Evolutionary conservation across 192 early-diverging fungal genomes (phyloP).

Genomic region (Linnemannia zychae): DNA sequence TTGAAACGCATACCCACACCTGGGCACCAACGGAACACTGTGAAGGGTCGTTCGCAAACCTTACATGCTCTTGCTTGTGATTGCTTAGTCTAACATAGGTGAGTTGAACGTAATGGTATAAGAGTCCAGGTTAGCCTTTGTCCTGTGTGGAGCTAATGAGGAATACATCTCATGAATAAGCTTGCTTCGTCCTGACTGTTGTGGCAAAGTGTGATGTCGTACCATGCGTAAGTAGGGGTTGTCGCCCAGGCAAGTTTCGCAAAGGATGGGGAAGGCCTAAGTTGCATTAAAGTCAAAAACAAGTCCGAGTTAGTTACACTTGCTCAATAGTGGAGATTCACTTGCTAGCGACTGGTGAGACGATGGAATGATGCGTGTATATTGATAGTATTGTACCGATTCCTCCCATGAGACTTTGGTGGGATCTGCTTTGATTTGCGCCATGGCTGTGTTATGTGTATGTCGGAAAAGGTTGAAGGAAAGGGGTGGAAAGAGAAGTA

Average conservation of each 20-base stretch:
- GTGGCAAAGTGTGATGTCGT: constrained; percentile 42
- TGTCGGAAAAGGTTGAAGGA: neutral
- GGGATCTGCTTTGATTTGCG: constrained; percentile 66
- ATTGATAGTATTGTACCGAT: constrained; percentile 48
- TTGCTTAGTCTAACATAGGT: constrained; percentile 72
- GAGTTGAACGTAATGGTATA: neutral
- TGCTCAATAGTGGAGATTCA: neutral
- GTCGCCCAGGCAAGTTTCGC: constrained; percentile 97
- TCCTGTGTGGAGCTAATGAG: neutral
- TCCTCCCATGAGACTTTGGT: constrained; percentile 76
- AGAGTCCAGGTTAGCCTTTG: neutral
- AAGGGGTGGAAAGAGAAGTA: neutral
- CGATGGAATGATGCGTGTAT: neutral
- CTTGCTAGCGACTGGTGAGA: neutral
- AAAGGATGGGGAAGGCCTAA: constrained; percentile 90
- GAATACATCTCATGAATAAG: neutral
- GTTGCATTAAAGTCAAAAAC: constrained; percentile 7
- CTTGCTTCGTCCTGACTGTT: neutral
- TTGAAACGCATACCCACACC: constrained; percentile 96
- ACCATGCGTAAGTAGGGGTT: constrained; percentile 99
- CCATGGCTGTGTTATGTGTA: constrained; percentile 17
- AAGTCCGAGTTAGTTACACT: neutral
- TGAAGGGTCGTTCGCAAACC: constrained; percentile 92
- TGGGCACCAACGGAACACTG: constrained; percentile 97
- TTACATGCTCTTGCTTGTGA: constrained; percentile 83